phyloP scores from a whole-genome alignment of 1,139 yeast species.

The Candida sp. region DNA sequence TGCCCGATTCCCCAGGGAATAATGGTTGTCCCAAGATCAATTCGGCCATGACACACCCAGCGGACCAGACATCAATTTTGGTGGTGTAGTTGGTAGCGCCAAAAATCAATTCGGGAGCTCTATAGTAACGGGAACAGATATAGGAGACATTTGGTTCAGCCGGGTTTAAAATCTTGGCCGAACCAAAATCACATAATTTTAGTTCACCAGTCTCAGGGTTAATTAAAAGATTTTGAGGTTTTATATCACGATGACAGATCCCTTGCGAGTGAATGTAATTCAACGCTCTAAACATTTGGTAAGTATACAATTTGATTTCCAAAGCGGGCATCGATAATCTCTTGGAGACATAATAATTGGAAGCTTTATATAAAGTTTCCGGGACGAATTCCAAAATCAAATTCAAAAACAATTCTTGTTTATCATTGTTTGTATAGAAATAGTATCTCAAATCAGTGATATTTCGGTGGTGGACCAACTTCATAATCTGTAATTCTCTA shows the following conservation, averaged over 20 bases:
- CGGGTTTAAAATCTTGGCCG: constrained; percentile 90
- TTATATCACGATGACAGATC: constrained; percentile 96
- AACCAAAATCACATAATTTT: constrained; percentile 96
- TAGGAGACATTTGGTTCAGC: constrained; percentile 93
- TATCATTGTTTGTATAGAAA: constrained; percentile 79
- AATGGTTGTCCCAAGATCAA: constrained; percentile 91
- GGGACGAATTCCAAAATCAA: constrained; percentile 91
- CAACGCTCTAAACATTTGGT: constrained; percentile 86
- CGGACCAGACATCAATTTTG: constrained; percentile 96
- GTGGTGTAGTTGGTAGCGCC: constrained; percentile 96
- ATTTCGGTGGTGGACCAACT: constrained; percentile 79
- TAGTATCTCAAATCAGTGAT: constrained; percentile 86
- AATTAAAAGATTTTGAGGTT: constrained; percentile 90
- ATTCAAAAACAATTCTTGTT: constrained; percentile 80
- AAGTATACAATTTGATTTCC: constrained; percentile 87
- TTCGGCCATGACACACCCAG: constrained; percentile 99
- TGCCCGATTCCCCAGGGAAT: constrained; percentile 97
- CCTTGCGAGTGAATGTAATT: constrained; percentile 90
- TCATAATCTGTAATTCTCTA: constrained; percentile 96
- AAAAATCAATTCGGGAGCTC: constrained; percentile 92
- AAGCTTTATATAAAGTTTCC: constrained; percentile 88
- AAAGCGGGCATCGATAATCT: constrained; percentile 82
- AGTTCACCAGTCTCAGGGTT: constrained; percentile 82
- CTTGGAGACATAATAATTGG: constrained; percentile 76
- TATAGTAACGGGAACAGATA: constrained; percentile 92